Evolutionary conservation across 164 flowering plant species (phyloP), one percentile per base, ranked within the genome.

Genomic region (Vitis amurensis): DNA sequence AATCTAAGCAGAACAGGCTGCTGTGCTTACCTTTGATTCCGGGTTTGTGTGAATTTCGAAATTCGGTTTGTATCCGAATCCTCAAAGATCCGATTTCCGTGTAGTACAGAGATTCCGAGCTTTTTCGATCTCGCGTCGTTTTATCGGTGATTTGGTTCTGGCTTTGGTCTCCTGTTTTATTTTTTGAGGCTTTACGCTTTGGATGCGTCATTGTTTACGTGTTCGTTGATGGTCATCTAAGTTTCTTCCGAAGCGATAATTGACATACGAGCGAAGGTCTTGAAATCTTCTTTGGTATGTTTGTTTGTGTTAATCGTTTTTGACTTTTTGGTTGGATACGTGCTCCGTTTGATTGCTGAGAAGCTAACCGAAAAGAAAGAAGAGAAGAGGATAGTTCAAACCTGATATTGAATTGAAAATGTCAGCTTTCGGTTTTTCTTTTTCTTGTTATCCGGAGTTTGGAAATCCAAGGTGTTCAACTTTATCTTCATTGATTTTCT

Each of bases 141-240:
- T 37, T 37, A 3, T 37, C 1, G 44, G 44, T 6, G 44, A 37
- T 37, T 37, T 23, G 0, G 0, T 23, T 23, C 27, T 23, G 27
- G 27, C 27, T 1, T 23, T 1, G 27, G 27, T 23, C 27, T 23
- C 27, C 27, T 23, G 27, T 2, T 3, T 37, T 37, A 37, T 37
- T 37, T 37, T 37, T 37, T 37, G 44, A 37, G 44, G 44, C 44
- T 37, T 37, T 37, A 37, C 44, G 44, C 44, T 37, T 37, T 37
- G 2, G 44, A 3, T 37, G 44, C 44, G 44, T 37, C 44, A 37
- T 37, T 37, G 44, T 37, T 37, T 37, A 37, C 44, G 44, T 61
- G 64, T 65, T 65, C 9, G 68, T 51, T 52, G 68, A 65, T 65
- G 59, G 44, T 65, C 68, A 65, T 65, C 68, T 65, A 52, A 65